These are phyloP conservation scores for Cladosporium sp. DNA, from an alignment of 2,329 filamentous ascomycete species.

Conservation along the genomic window DNA sequence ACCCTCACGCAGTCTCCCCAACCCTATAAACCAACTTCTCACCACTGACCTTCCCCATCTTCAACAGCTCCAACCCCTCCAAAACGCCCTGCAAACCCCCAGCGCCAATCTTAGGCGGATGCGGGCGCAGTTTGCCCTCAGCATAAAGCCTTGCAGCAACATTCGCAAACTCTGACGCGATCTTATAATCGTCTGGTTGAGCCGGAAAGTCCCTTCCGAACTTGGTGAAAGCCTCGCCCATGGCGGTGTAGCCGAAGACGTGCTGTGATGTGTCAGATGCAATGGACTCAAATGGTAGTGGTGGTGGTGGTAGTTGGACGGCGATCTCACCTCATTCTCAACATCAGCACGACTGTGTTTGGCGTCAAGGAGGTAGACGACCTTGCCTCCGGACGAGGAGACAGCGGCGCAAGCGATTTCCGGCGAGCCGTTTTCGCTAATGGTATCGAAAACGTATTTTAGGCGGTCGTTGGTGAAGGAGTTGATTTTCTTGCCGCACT, in stretches of 20 bases:
- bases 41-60: conserved; percentile 43
- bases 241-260: conserved; percentile 41
- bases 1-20: too few relatives aligned
- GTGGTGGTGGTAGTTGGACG: too few relatives aligned
- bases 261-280: conserved; percentile 8
- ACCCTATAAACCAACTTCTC: conserved; percentile 45
- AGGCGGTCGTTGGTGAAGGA: conserved; percentile 43
- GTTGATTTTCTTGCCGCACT: conserved; percentile 44
- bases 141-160: conserved; percentile 34
- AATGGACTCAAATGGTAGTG: not conserved
- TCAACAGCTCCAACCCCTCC: conserved; percentile 42
- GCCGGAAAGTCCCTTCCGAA: conserved; percentile 29
- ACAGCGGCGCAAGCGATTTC: conserved; percentile 41
- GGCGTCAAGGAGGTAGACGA: conserved; percentile 39
- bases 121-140: conserved; percentile 31
- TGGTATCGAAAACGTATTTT: conserved; percentile 47
- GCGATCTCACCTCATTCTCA: conserved; percentile 31
- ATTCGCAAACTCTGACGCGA: conserved; percentile 37
- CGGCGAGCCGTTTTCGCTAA: conserved; percentile 37
- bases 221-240: conserved; percentile 37
- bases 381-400: conserved; percentile 25
- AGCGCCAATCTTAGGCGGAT: conserved; percentile 38
- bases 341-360: conserved; percentile 41
- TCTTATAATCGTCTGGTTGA: conserved; percentile 37
- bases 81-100: conserved; percentile 43